Evolutionary conservation across 2,329 filamentous ascomycete genomes (phyloP), one percentile per base, ranked within the genome.

Genomic region (Aureobasidium namibiae): DNA sequence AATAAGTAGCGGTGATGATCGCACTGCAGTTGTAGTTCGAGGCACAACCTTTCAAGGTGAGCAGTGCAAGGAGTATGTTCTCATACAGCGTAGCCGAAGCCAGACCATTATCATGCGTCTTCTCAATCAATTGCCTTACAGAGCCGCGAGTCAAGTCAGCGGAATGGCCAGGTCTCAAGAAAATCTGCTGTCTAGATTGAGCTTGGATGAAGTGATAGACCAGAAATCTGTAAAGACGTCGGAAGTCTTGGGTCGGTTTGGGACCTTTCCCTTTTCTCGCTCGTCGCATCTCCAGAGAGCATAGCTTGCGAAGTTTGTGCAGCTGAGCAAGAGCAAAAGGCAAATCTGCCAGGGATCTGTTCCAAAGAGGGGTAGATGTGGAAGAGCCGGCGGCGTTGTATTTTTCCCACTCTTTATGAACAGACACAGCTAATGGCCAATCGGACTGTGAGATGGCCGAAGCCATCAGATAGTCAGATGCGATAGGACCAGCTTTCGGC

Each of bases 361-460:
- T 16, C 39, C 39, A 56, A 6, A 56, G 10, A 10, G 6, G 3
- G 4, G 21, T 14, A 16, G 13, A n/a, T n/a, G n/a, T 1, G 9
- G 18, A 16, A 10, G 38, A 34, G 9, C 38, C 10, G 3, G 36
- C n/a, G 44, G 44, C 33, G 41, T 36, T 41, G 33, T 58, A 58
- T 33, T 18, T 42, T 24, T 58, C 44, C 33, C 38, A 58, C 33
- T 44, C 33, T 36, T 39, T 33, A 49, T 67, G 69, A 2, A 73
- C 64, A 39, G 66, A 67, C 4, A 72, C 36, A 24, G 65, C 66
- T 14, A 72, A 65, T 33, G 71, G 68, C 73, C 73, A 75, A 38
- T 72, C 67, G 29, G 69, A 3, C 11, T 45, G 8, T 8, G 8
- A n/a, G n/a, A 62, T 33, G 2, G 44, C 50, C 21, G 38, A 5